phyloP scores from a whole-genome alignment of 73 alveolate species.

The Stentor coeruleus region DNA sequence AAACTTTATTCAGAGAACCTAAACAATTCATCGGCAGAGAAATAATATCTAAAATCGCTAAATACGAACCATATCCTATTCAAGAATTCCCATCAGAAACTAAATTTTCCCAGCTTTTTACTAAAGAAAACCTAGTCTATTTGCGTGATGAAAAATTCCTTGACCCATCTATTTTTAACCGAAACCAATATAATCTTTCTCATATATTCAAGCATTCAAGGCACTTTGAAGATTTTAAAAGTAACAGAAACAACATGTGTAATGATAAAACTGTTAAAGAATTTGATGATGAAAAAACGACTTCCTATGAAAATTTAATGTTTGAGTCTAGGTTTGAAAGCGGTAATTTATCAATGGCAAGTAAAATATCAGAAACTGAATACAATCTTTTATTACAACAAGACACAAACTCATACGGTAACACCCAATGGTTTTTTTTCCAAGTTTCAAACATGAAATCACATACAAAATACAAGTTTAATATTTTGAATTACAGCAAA shows the following conservation, averaged over 20 bases:
- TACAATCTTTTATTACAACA: constrained; percentile 81
- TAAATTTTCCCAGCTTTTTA: background rate
- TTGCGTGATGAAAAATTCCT: background rate
- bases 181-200: background rate
- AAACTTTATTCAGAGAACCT: background rate
- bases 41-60: background rate
- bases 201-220: background rate
- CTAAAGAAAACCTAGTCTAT: background rate
- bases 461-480: constrained; percentile 37
- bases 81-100: background rate
- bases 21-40: background rate
- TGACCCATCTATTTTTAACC: background rate
- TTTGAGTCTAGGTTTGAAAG: constrained; percentile 89
- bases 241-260: background rate
- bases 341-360: constrained; percentile 64
- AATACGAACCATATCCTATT: background rate
- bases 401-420: constrained; percentile 92
- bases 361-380: constrained; percentile 61
- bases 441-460: constrained; percentile 54
- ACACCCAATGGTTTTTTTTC: constrained; percentile 89
- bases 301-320: constrained; percentile 61
- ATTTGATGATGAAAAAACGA: constrained; percentile 70
- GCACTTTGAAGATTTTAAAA: background rate
- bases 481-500: constrained; percentile 40
- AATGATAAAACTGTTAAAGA: constrained; percentile 31